These are phyloP conservation scores for Aureobasidium sp. DNA, from an alignment of 2,329 filamentous ascomycete species.

Conservation along the genomic window DNA sequence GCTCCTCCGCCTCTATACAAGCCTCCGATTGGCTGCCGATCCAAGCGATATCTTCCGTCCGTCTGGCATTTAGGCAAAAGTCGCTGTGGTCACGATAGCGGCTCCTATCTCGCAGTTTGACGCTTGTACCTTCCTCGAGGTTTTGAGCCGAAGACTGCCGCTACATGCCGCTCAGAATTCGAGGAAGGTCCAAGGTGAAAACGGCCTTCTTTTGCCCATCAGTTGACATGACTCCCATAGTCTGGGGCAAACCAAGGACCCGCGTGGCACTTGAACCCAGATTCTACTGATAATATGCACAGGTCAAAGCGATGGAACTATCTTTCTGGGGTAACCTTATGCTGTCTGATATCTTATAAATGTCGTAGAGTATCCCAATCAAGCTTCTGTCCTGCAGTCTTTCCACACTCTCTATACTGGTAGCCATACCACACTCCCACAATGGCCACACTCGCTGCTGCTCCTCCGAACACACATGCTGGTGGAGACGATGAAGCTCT, in stretches of 20 bases:
- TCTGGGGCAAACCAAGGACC: constrained; percentile 1
- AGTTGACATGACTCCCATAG: neutral
- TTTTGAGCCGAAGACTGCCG: neutral
- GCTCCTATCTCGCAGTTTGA: neutral
- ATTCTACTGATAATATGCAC: neutral
- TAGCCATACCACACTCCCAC: neutral
- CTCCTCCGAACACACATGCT: constrained; percentile 29
- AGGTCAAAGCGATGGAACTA: constrained; percentile 11
- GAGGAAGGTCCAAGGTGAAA: constrained; percentile 13
- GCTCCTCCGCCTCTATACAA: neutral
- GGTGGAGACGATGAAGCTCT: constrained; percentile 27
- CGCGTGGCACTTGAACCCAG: neutral
- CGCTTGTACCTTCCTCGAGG: constrained; percentile 11
- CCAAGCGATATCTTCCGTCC: neutral
- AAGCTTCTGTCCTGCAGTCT: neutral
- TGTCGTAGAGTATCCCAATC: neutral
- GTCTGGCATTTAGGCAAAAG: neutral
- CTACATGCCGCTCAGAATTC: neutral
- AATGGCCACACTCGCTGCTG: constrained; percentile 28
- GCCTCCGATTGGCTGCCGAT: neutral
- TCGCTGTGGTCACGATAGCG: neutral
- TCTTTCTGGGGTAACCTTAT: neutral
- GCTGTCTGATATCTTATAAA: constrained; percentile 1
- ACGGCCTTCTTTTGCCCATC: neutral
- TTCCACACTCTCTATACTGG: neutral